phyloP scores from a whole-genome alignment of 768 basidiomycete species.

The Infundibulicybe gibba region DNA sequence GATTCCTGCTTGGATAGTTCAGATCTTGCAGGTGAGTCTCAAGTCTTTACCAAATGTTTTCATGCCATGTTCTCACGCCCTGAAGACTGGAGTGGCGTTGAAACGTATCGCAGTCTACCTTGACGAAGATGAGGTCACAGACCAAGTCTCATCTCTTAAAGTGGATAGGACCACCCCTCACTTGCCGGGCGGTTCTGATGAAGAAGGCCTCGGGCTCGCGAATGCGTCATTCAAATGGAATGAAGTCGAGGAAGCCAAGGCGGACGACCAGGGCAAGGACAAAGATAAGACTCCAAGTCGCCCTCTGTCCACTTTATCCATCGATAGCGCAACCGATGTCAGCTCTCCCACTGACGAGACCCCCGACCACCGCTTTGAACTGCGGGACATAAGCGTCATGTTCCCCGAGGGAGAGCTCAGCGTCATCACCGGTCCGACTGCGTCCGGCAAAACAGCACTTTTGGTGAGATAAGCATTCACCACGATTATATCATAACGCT shows the following conservation, averaged over 20 bases:
- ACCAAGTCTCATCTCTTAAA: slow-evolving; percentile 66
- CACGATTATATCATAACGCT: background rate
- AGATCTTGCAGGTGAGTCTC: slow-evolving; percentile 57
- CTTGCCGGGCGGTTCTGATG: slow-evolving; percentile 20
- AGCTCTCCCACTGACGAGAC: slow-evolving; percentile 10
- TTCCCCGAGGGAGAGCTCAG: slow-evolving; percentile 76
- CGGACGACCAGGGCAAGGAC: slow-evolving; percentile 10
- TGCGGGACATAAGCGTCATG: slow-evolving; percentile 58
- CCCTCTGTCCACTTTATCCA: slow-evolving; percentile 13
- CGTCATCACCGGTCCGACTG: slow-evolving; percentile 75
- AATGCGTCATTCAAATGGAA: slow-evolving; percentile 64
- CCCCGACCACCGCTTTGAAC: slow-evolving; percentile 59
- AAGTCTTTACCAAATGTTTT: background rate
- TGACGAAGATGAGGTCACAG: slow-evolving; percentile 65
- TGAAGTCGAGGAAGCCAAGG: slow-evolving; percentile 30
- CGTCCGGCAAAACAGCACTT: slow-evolving; percentile 79
- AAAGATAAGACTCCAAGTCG: slow-evolving; percentile 3
- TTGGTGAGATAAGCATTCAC: slow-evolving; percentile 38
- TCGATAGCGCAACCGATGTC: slow-evolving; percentile 15
- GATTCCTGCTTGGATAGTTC: slow-evolving; percentile 77
- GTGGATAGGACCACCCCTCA: slow-evolving; percentile 23
- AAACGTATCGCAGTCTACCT: slow-evolving; percentile 67
- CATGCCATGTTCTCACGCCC: background rate
- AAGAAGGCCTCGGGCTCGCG: slow-evolving; percentile 51
- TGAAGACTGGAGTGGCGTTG: slow-evolving; percentile 57